A percentile compares a stretch with the other conserved stretches of the same genome.
phyloP scores from a whole-genome alignment of 495 filamentous ascomycete genomes.

The Annulohypoxylon stygium region DNA sequence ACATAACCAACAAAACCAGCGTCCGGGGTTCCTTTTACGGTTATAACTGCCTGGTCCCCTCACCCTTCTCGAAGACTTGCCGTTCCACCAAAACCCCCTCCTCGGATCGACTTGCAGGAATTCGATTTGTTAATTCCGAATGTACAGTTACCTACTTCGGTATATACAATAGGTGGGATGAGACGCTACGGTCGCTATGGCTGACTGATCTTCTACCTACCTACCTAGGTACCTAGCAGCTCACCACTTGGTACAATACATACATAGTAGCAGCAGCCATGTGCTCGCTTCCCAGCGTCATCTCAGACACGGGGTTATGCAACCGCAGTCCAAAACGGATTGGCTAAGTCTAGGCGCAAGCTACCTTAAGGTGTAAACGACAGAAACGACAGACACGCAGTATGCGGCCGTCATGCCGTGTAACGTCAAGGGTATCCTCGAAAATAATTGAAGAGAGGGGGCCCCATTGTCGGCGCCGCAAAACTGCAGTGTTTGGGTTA shows the following conservation, averaged over 20 bases:
- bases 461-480: slow-evolving; percentile 24
- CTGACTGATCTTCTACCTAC: slow-evolving; percentile 28
- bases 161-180: slow-evolving; percentile 13
- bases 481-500: slow-evolving; percentile 19
- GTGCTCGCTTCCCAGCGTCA: slow-evolving; percentile 45
- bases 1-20: slow-evolving; percentile 5
- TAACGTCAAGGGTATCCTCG: slow-evolving; percentile 46
- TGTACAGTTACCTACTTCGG: slow-evolving; percentile 28
- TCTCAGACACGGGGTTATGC: slow-evolving; percentile 48
- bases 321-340: slow-evolving; percentile 47
- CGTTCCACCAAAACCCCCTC: slow-evolving; percentile 30
- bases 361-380: slow-evolving; percentile 27
- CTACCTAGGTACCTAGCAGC: not conserved
- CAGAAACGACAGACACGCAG: slow-evolving; percentile 44
- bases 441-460: slow-evolving; percentile 21
- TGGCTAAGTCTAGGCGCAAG: slow-evolving; percentile 37
- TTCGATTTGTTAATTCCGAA: slow-evolving; percentile 30
- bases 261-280: slow-evolving; percentile 21
- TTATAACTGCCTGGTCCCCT: slow-evolving; percentile 37
- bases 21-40: slow-evolving; percentile 28
- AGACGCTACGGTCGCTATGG: slow-evolving; percentile 19
- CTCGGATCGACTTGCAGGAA: slow-evolving; percentile 43
- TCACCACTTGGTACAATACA: not conserved
- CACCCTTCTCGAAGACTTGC: slow-evolving; percentile 21
- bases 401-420: slow-evolving; percentile 44